Conservation (phyloP, 2,329 filamentous ascomycete species). For the Bretziella fagacearum region DNA sequence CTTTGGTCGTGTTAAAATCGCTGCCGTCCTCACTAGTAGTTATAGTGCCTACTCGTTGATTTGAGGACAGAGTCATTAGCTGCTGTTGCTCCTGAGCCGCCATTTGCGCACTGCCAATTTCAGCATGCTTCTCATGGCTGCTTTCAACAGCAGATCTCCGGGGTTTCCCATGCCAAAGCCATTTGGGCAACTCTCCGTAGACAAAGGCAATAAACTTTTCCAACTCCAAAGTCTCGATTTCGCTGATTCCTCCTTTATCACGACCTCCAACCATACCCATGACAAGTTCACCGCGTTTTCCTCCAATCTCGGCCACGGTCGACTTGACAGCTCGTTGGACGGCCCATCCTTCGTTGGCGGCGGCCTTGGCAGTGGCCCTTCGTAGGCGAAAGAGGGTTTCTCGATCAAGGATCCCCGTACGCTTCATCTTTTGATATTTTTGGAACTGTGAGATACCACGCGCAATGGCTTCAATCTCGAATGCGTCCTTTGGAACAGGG, state of each 20-base stretch:
- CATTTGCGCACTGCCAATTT: constrained; percentile 21
- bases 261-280: constrained; percentile 83
- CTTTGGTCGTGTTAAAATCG: constrained; percentile 22
- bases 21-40: constrained; percentile 21
- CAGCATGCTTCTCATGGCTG: constrained; percentile 30
- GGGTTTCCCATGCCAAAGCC: constrained; percentile 87
- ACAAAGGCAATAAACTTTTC: constrained; percentile 65
- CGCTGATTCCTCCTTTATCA: constrained; percentile 77
- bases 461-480: constrained; percentile 69
- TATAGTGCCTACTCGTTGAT: constrained; percentile 23
- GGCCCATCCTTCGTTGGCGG: constrained; percentile 75
- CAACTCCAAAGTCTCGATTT: constrained; percentile 82
- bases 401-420: constrained; percentile 63
- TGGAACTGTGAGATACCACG: constrained; percentile 78
- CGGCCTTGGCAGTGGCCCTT: constrained; percentile 72
- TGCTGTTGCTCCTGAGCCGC: constrained; percentile 13
- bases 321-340: constrained; percentile 91
- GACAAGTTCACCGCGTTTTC: constrained; percentile 85
- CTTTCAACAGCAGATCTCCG: constrained; percentile 40
- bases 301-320: constrained; percentile 81
- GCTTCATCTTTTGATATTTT: constrained; percentile 66
- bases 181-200: constrained; percentile 71
- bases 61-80: background rate
- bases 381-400: constrained; percentile 70
- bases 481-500: constrained; percentile 76